Evolutionary conservation across 768 basidiomycete genomes (phyloP).

Genomic region (Goffeauzyma gilvescens): DNA sequence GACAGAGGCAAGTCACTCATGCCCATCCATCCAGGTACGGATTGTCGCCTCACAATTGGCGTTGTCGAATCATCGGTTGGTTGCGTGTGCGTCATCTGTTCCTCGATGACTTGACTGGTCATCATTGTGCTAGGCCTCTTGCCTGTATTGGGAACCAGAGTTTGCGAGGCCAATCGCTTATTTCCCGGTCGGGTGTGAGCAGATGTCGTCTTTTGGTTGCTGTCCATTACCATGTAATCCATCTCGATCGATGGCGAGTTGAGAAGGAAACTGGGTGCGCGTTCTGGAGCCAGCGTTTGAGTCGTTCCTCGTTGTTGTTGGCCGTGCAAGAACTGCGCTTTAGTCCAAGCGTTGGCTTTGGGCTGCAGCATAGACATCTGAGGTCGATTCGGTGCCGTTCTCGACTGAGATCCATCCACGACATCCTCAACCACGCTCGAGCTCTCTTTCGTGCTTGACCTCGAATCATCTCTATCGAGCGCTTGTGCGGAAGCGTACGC

Average conservation of each 20-base stretch:
- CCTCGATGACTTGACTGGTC: background rate
- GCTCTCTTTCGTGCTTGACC: too few species aligned
- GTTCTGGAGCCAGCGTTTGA: slow-evolving; percentile 29
- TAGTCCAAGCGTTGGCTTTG: too few species aligned
- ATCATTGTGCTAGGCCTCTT: slow-evolving; percentile 1
- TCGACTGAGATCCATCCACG: too few species aligned
- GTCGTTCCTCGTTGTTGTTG: slow-evolving; percentile 1
- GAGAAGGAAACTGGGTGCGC: slow-evolving; percentile 20
- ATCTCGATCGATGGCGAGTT: background rate
- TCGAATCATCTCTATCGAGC: too few species aligned
- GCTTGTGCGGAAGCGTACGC: too few species aligned
- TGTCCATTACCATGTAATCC: slow-evolving; percentile 5
- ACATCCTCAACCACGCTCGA: background rate
- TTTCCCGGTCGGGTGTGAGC: slow-evolving; percentile 24
- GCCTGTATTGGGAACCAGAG: slow-evolving; percentile 16
- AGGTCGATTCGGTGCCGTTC: too few species aligned
- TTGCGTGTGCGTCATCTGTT: background rate
- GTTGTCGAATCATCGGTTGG: background rate
- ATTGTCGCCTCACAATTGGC: background rate
- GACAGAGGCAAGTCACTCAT: too few species aligned
- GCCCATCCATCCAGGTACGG: background rate
- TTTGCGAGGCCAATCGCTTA: slow-evolving; percentile 26
- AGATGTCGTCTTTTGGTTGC: slow-evolving; percentile 6
- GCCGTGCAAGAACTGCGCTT: too few species aligned
- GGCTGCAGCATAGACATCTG: background rate